Evolutionary conservation across 2,329 filamentous ascomycete species (phyloP).

Genomic region (Aquanectria penicillioides): DNA sequence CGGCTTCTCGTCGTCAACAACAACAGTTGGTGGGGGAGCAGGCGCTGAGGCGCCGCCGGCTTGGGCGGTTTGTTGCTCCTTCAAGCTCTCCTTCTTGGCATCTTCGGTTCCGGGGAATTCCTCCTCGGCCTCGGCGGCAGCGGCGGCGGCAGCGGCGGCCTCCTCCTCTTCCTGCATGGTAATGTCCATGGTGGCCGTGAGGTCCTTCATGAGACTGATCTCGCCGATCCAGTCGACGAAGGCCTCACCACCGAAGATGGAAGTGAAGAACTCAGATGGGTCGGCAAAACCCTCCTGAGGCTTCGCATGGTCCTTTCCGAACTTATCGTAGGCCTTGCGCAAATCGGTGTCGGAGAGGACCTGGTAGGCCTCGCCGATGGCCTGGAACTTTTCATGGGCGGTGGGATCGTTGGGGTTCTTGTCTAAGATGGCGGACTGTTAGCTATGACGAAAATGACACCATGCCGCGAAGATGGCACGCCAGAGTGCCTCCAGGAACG

Average conservation of each 20-base stretch:
- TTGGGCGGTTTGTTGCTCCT: constrained; percentile 49
- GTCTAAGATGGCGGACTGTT: constrained; percentile 62
- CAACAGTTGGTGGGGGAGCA: constrained; percentile 49
- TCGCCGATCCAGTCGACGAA: constrained; percentile 98
- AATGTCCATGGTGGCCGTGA: constrained; percentile 98
- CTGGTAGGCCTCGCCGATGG: constrained; percentile 78
- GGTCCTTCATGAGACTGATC: constrained; percentile 97
- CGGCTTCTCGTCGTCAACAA: constrained; percentile 53
- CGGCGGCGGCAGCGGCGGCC: constrained; percentile 60
- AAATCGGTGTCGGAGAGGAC: constrained; percentile 89
- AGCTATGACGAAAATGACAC: no score
- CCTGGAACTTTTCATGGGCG: constrained; percentile 94
- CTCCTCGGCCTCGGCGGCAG: constrained; percentile 60
- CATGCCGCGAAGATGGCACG: no score
- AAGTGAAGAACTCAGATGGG: constrained; percentile 96
- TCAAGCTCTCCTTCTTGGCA: constrained; percentile 65
- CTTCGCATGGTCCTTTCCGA: constrained; percentile 93
- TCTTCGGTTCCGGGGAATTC: constrained; percentile 68
- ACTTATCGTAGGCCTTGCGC: constrained; percentile 94
- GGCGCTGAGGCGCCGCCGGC: constrained; percentile 42
- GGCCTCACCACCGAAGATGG: constrained; percentile 97
- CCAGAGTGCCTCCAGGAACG: not conserved
- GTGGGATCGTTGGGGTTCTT: constrained; percentile 98
- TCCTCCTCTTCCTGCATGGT: constrained; percentile 84
- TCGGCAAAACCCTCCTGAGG: constrained; percentile 94